Percentiles rank a stretch among this genome's conserved stretches.
phyloP scores from a whole-genome alignment of 1,284 basidiomycete genomes.

The Hymenochaete sp. region DNA sequence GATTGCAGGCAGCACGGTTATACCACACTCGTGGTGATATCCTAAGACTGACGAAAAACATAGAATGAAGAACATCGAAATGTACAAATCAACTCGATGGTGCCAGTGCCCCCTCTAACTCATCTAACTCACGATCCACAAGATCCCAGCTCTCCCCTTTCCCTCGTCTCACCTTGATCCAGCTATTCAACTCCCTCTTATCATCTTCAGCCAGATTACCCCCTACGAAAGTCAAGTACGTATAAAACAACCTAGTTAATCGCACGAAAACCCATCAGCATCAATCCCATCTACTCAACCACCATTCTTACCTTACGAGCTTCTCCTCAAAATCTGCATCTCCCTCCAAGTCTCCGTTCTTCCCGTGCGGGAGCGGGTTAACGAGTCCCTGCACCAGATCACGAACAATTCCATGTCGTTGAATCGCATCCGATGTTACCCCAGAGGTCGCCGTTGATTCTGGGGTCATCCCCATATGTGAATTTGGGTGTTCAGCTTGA shows the following conservation, averaged over 20 bases:
- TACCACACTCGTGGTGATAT: no score
- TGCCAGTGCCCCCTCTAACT: slow-evolving; percentile 20
- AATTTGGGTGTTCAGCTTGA: slow-evolving; percentile 52
- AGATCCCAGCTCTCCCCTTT: slow-evolving; percentile 23
- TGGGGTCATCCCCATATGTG: slow-evolving; percentile 51
- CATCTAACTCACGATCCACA: slow-evolving; percentile 24
- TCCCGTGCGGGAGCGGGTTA: slow-evolving; percentile 52
- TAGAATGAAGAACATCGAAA: no score
- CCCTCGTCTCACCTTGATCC: slow-evolving; percentile 23
- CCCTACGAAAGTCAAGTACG: slow-evolving; percentile 40
- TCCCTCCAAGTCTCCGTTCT: slow-evolving; percentile 57
- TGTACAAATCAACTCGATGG: no score
- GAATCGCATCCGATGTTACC: slow-evolving; percentile 41
- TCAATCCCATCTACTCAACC: background rate
- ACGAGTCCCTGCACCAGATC: slow-evolving; percentile 37
- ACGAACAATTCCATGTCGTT: slow-evolving; percentile 35
- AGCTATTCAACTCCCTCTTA: slow-evolving; percentile 32
- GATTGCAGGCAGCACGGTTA: no score
- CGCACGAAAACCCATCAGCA: background rate
- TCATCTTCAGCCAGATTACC: slow-evolving; percentile 36
- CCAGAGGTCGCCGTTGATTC: slow-evolving; percentile 44
- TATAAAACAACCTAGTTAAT: slow-evolving; percentile 42
- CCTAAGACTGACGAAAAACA: no score
- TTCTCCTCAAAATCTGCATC: slow-evolving; percentile 84
- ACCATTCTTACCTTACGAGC: slow-evolving; percentile 44